These are phyloP conservation scores for Boletus pseudopeckii DNA, from an alignment of 768 basidiomycete species.

Conservation along the genomic window DNA sequence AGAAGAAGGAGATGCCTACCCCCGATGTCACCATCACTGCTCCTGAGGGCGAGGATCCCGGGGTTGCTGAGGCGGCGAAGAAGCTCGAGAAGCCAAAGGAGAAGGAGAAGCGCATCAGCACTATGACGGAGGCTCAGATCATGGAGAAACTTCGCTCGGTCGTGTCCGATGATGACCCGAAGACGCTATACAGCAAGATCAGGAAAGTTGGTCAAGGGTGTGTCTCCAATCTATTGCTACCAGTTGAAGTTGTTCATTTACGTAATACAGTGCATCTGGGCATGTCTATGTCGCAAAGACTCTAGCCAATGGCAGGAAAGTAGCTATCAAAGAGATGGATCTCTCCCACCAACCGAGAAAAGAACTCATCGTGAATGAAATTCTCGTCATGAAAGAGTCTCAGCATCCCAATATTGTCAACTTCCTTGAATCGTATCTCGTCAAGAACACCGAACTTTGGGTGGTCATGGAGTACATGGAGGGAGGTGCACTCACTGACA, in stretches of 20 bases:
- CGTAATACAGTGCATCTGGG: slow-evolving; percentile 75
- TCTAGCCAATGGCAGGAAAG: slow-evolving; percentile 76
- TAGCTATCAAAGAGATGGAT: slow-evolving; percentile 99
- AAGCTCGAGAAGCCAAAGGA: slow-evolving; percentile 57
- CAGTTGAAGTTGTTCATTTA: not conserved
- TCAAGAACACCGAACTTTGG: slow-evolving; percentile 88
- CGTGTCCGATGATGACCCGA: slow-evolving; percentile 84
- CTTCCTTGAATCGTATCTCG: slow-evolving; percentile 86
- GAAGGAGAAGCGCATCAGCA: slow-evolving; percentile 84
- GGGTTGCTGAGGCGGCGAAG: slow-evolving; percentile 67
- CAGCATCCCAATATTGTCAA: slow-evolving; percentile 98
- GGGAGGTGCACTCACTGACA: slow-evolving; percentile 93
- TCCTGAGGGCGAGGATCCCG: slow-evolving; percentile 41
- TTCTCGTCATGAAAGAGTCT: slow-evolving; percentile 97
- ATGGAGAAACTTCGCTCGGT: slow-evolving; percentile 95
- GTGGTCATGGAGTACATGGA: slow-evolving; percentile 99
- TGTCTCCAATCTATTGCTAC: slow-evolving; percentile 32
- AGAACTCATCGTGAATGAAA: slow-evolving; percentile 97
- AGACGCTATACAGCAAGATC: slow-evolving; percentile 89
- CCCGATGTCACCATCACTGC: slow-evolving; percentile 52
- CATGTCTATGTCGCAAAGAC: slow-evolving; percentile 98
- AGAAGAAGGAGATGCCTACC: slow-evolving; percentile 46
- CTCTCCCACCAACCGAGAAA: slow-evolving; percentile 92
- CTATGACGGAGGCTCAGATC: slow-evolving; percentile 96
- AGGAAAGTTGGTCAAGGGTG: slow-evolving; percentile 99